phyloP scores from a whole-genome alignment of 768 basidiomycete genomes.

The Clathrus columnatus region DNA sequence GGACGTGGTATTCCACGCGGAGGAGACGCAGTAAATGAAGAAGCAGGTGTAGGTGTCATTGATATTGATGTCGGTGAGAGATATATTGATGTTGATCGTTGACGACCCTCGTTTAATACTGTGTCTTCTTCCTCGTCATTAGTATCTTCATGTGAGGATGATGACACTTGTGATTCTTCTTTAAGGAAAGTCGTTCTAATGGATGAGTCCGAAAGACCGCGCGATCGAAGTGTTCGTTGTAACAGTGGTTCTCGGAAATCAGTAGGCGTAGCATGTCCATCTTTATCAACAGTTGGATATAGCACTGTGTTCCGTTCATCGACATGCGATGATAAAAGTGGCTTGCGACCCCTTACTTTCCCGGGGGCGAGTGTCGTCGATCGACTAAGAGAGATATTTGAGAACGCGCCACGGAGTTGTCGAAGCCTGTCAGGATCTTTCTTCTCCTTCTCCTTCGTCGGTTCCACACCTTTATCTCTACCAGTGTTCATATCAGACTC shows the following conservation, averaged over 20 bases:
- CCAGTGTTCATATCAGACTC: constrained; percentile 21
- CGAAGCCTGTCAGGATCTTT: constrained; percentile 7
- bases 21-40: not conserved
- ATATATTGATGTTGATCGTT: not conserved
- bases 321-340: constrained; percentile 62
- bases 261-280: constrained; percentile 27
- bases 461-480: constrained; percentile 13
- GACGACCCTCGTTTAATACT: not conserved
- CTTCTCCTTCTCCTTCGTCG: constrained; percentile 15
- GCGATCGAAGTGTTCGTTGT: constrained; percentile 58
- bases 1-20: not conserved
- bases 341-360: constrained; percentile 18
- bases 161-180: not conserved
- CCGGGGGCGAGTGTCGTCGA: constrained; percentile 5
- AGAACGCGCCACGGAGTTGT: constrained; percentile 10
- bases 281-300: constrained; percentile 53
- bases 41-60: not conserved
- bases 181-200: constrained; percentile 77
- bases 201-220: constrained; percentile 87
- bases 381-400: not conserved
- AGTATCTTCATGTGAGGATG: too few species aligned
- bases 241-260: constrained; percentile 41
- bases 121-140: too few species aligned
- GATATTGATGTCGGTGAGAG: too few species aligned
- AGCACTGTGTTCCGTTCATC: constrained; percentile 27